phyloP scores from a whole-genome alignment of 768 basidiomycete genomes.

The Tubosaeta sp. region DNA sequence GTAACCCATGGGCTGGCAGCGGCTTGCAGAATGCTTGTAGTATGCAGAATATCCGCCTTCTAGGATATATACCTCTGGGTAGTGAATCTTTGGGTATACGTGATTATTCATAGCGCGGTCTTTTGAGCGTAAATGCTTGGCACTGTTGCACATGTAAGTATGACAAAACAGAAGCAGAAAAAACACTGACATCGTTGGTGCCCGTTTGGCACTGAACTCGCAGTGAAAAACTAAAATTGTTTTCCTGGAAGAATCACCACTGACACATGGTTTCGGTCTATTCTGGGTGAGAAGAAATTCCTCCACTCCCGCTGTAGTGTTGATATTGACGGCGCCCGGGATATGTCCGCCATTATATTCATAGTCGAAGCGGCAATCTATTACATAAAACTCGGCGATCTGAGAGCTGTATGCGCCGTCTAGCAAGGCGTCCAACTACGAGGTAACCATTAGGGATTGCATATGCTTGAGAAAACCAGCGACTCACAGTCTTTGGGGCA shows the following conservation, averaged over 20 bases:
- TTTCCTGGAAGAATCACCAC: conserved; percentile 71
- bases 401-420: conserved; percentile 65
- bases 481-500: conserved; percentile 67
- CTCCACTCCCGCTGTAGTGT: conserved; percentile 74
- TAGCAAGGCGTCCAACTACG: conserved; percentile 72
- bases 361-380: conserved; percentile 98
- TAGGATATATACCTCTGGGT: conserved; percentile 94
- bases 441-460: conserved; percentile 2
- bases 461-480: neutral
- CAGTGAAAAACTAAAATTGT: conserved; percentile 95
- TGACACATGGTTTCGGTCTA: conserved; percentile 64
- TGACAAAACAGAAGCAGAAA: neutral
- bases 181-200: conserved; percentile 81
- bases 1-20: conserved; percentile 81
- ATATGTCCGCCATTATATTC: conserved; percentile 95
- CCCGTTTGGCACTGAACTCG: conserved; percentile 93
- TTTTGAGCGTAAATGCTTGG: conserved; percentile 87
- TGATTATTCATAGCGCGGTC: conserved; percentile 89
- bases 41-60: conserved; percentile 95
- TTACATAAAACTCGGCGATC: conserved; percentile 69
- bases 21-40: conserved; percentile 60
- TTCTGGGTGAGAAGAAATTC: conserved; percentile 66
- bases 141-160: conserved; percentile 44
- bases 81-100: conserved; percentile 87
- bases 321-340: conserved; percentile 87